phyloP scores from a whole-genome alignment of 495 filamentous ascomycete genomes.

The Elaphomyces granulatus region DNA sequence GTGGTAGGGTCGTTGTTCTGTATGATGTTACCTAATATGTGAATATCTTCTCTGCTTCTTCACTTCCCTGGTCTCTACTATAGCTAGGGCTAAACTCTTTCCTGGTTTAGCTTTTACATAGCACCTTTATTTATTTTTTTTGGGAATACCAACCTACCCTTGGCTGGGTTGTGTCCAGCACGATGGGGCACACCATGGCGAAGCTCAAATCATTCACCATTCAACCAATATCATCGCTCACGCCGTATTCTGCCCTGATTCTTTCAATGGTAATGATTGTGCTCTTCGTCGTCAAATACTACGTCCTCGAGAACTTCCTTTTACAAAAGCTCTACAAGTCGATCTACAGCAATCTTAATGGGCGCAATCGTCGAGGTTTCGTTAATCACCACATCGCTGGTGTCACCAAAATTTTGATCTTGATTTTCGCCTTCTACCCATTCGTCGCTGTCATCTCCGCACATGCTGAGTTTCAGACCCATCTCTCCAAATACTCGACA shows the following conservation, averaged over 20 bases:
- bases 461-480: conserved; percentile 18
- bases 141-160: no score
- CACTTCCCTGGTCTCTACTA: no score
- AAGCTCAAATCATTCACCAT: no score
- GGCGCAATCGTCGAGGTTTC: conserved; percentile 29
- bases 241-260: conserved; percentile 31
- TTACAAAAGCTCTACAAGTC: conserved; percentile 22
- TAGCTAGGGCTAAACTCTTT: no score
- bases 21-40: no score
- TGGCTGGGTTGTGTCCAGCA: no score
- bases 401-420: conserved; percentile 27
- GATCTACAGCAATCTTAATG: conserved; percentile 23
- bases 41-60: no score
- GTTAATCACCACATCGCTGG: conserved; percentile 38
- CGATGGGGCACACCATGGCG: no score
- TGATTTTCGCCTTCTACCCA: conserved; percentile 30
- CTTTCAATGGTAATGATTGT: conserved; percentile 28
- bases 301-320: conserved; percentile 30
- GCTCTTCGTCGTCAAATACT: conserved; percentile 29
- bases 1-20: no score
- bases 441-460: conserved; percentile 29
- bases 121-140: no score
- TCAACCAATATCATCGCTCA: conserved; percentile 25
- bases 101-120: no score
- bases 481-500: conserved; percentile 13